Evolutionary conservation across 1,139 yeast species (phyloP).

Genomic region (Wickerhamomyces sp.): DNA sequence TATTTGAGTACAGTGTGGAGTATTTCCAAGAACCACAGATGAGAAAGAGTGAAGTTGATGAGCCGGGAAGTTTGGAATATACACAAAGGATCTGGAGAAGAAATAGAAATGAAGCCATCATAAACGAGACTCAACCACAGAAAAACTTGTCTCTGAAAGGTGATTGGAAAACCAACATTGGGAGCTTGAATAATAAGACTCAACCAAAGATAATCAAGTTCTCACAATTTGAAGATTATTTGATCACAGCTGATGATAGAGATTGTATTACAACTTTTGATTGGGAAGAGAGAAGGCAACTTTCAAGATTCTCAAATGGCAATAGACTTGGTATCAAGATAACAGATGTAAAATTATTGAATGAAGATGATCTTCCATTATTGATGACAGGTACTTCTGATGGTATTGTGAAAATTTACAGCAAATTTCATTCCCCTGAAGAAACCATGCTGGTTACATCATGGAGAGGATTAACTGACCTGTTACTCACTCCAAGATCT

Average conservation of each 20-base stretch:
- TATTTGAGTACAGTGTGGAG: slow-evolving; percentile 86
- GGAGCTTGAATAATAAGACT: slow-evolving; percentile 62
- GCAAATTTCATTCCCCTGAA: slow-evolving; percentile 59
- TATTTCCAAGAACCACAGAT: slow-evolving; percentile 97
- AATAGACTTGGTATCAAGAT: slow-evolving; percentile 86
- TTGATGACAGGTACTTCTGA: slow-evolving; percentile 88
- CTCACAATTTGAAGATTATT: slow-evolving; percentile 84
- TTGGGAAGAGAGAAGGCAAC: slow-evolving; percentile 58
- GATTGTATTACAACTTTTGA: slow-evolving; percentile 87
- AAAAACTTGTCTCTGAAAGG: slow-evolving; percentile 81
- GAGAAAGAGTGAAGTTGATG: slow-evolving; percentile 81
- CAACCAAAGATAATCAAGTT: slow-evolving; percentile 78
- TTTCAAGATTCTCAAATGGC: slow-evolving; percentile 73
- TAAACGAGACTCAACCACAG: slow-evolving; percentile 85
- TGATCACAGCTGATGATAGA: slow-evolving; percentile 79
- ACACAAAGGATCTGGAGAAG: slow-evolving; percentile 84
- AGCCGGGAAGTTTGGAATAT: slow-evolving; percentile 88
- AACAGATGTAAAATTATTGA: slow-evolving; percentile 79
- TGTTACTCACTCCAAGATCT: slow-evolving; percentile 73
- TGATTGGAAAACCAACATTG: slow-evolving; percentile 72
- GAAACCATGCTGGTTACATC: slow-evolving; percentile 68
- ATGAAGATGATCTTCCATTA: slow-evolving; percentile 88
- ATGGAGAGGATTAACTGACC: slow-evolving; percentile 91
- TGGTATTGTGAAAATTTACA: slow-evolving; percentile 84
- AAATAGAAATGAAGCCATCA: slow-evolving; percentile 80